Evolutionary conservation across 139 green algal genomes (phyloP).

Genomic region (Coccomyxa sp.): DNA sequence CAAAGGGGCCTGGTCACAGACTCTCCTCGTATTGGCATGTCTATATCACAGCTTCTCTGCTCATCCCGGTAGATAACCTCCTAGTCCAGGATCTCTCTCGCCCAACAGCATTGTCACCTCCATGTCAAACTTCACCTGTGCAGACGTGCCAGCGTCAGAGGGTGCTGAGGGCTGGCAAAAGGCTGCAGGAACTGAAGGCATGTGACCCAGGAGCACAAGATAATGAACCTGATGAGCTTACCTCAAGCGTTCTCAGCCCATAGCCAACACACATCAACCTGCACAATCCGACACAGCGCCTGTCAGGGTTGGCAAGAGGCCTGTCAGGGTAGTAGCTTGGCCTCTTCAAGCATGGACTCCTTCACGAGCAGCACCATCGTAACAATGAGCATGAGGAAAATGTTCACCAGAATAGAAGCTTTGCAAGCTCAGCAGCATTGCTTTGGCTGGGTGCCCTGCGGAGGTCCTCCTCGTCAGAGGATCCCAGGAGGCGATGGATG

Average conservation of each 20-base stretch:
- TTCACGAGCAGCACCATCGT: background rate
- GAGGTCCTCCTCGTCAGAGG: constrained; percentile 29
- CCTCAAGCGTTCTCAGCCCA: background rate
- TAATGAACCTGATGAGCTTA: too few species aligned
- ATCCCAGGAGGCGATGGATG: constrained; percentile 55
- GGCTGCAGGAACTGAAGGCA: too few species aligned
- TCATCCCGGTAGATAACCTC: background rate
- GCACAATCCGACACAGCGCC: background rate
- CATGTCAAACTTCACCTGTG: background rate
- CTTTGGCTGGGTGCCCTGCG: constrained; percentile 29
- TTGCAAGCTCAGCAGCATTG: background rate
- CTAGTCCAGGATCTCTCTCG: background rate
- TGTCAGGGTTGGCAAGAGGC: too few species aligned
- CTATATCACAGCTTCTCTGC: background rate
- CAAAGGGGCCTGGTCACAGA: background rate
- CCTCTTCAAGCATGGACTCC: too few species aligned
- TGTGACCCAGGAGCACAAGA: too few species aligned
- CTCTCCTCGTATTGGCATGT: background rate
- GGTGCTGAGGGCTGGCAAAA: too few species aligned
- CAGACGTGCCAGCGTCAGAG: too few species aligned
- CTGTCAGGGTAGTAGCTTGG: too few species aligned
- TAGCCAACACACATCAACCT: background rate
- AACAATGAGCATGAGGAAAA: background rate
- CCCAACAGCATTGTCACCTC: background rate
- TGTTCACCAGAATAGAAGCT: background rate